Percentiles rank a stretch among this genome's conserved stretches.
These are phyloP conservation scores for Neurospora sp. DNA, from an alignment of 495 filamentous ascomycete genomes.

Conservation along the genomic window DNA sequence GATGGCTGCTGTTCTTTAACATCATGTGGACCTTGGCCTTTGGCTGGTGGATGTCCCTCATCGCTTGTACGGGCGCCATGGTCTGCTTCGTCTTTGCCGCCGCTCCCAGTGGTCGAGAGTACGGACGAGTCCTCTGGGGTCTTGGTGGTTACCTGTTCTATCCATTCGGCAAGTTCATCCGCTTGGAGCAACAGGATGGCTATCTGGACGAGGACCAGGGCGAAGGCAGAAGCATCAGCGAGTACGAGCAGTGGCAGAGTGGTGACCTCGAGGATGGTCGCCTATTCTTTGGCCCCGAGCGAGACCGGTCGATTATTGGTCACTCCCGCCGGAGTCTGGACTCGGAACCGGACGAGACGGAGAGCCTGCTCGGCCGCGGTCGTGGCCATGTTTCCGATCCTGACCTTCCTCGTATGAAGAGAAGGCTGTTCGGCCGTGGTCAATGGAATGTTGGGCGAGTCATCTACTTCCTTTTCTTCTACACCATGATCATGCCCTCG, in stretches of 20 bases:
- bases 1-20: conserved; percentile 76
- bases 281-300: conserved; percentile 84
- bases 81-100: conserved; percentile 74
- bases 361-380: conserved; percentile 72
- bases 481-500: conserved; percentile 82
- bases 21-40: conserved; percentile 84
- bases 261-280: conserved; percentile 92
- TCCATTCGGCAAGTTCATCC: conserved; percentile 92
- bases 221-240: conserved; percentile 97
- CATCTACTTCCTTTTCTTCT: conserved; percentile 95
- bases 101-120: conserved; percentile 69
- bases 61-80: conserved; percentile 60
- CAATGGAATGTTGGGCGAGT: conserved; percentile 92
- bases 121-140: conserved; percentile 76
- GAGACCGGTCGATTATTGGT: conserved; percentile 75
- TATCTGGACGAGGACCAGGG: conserved; percentile 95
- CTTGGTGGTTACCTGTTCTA: conserved; percentile 84
- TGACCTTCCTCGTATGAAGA: conserved; percentile 55
- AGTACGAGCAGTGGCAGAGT: conserved; percentile 99
- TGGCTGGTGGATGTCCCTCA: conserved; percentile 91
- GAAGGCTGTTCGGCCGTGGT: conserved; percentile 85
- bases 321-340: conserved; percentile 81
- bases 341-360: conserved; percentile 70
- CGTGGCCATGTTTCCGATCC: conserved; percentile 29
- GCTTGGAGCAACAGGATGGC: conserved; percentile 82